These are phyloP conservation scores for Yamadazyma blattariae DNA, from an alignment of 1,139 yeast species.

Conservation along the genomic window DNA sequence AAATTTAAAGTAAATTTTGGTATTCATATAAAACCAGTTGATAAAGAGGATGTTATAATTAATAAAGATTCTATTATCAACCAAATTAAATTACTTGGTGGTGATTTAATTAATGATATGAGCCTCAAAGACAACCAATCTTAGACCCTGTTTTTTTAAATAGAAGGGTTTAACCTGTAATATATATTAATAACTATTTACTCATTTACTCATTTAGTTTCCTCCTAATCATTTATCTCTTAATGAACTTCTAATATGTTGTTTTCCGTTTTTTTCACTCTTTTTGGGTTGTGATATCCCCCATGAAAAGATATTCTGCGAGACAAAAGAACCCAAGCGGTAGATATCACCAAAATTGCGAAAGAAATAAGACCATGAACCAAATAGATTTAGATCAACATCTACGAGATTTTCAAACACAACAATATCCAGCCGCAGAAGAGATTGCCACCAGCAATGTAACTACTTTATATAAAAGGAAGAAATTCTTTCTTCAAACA, in stretches of 20 bases:
- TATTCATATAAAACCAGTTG: constrained; percentile 65
- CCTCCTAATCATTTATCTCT: too few relatives aligned
- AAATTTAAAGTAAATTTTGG: constrained; percentile 81
- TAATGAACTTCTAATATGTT: too few relatives aligned
- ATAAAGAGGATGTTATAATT: constrained; percentile 52
- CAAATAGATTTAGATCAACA: constrained; percentile 17
- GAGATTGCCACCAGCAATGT: constrained; percentile 36
- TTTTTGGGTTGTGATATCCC: too few relatives aligned
- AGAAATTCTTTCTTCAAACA: constrained; percentile 36
- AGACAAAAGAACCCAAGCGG: too few relatives aligned
- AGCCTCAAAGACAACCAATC: constrained; percentile 1
- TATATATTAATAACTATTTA: constrained; percentile 2
- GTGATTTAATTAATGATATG: constrained; percentile 48
- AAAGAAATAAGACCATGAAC: neutral
- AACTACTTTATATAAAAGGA: constrained; percentile 36
- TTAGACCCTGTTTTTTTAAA: too few relatives aligned
- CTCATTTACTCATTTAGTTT: too few relatives aligned
- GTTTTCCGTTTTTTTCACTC: too few relatives aligned
- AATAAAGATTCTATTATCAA: constrained; percentile 73
- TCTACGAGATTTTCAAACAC: constrained; percentile 28
- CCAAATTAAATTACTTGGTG: constrained; percentile 76
- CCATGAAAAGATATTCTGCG: too few relatives aligned
- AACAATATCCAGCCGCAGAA: constrained; percentile 34
- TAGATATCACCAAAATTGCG: too few relatives aligned
- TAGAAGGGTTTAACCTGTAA: constrained; percentile 3